Base-by-base conservation (phyloP, 495 filamentous ascomycete species). In the Penicillium paxilli region DNA sequence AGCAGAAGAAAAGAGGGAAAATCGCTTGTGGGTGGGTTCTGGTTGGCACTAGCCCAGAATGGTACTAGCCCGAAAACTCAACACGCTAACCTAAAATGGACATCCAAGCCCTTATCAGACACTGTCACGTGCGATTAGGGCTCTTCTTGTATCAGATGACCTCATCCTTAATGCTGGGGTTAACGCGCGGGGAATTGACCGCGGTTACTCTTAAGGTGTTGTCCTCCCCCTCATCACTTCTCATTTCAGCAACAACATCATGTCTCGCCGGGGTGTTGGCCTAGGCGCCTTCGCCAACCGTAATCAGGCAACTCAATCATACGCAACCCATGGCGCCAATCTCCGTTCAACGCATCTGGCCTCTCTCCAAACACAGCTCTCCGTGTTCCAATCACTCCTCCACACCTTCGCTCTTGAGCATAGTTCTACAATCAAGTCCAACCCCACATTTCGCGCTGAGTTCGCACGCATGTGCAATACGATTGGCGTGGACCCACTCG, bases 391-490 rank as follows among this genome's bases (percentile, higher is more conserved):
- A 58, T 90, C 90, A 1, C 77, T 96, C 2, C 85, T 98, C 7
- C 90, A 96, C 68, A 89, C 91, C 64, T 98, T 98, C 70, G 89
- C 91, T n/a, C 77, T 89, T 52, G 94, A 91, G 40, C 94, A 98
- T 74, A 89, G 86, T 54, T 91, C 92, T 65, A 92, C 92, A 63
- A 98, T 98, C 58, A 91, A 91, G 55, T 96, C 91, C 3, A 91
- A 96, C 68, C 94, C 95, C 10, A 85, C 83, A 1, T 98, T 98
- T 71, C 90, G 95, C 24, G 90, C 91, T 14, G 92, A 98, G 75
- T 98, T 98, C 66, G 94, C 94, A 5, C 89, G 93, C 59, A 98
- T 98, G 95, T 98, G 94, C 73, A 85, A 91, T 61, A 90, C 93
- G 49, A 96, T 98, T 60, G 94, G 94, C 10, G 92, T 98, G 7